phyloP scores from a whole-genome alignment of 345 rosid genomes.

The Gossypium anomalum region DNA sequence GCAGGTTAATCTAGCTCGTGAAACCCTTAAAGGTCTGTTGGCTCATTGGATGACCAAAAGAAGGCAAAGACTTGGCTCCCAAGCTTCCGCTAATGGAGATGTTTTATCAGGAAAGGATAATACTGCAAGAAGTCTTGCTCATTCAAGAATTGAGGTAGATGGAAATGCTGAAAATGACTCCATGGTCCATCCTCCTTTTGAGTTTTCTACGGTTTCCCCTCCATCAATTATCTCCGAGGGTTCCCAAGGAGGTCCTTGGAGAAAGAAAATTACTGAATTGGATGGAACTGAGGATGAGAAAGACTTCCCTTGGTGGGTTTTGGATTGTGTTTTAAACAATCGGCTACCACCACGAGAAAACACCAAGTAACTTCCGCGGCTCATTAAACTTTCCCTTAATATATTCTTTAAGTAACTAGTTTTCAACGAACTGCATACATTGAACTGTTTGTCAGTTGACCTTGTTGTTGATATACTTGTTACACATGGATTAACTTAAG shows the following conservation, averaged over 20 bases:
- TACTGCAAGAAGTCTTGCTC: constrained; percentile 48
- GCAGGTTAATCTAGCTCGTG: constrained; percentile 96
- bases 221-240: constrained; percentile 98
- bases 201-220: constrained; percentile 72
- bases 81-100: constrained; percentile 69
- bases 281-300: constrained; percentile 94
- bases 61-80: constrained; percentile 70
- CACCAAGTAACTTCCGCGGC: constrained; percentile 56
- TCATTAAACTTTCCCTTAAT: constrained; percentile 13
- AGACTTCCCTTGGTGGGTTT: constrained; percentile 94
- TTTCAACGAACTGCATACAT: background rate
- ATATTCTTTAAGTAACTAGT: background rate
- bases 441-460: background rate
- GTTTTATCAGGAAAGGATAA: constrained; percentile 57
- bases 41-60: constrained; percentile 88
- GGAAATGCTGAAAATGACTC: constrained; percentile 70
- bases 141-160: constrained; percentile 68
- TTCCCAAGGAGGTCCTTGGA: constrained; percentile 98
- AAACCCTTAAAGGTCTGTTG: constrained; percentile 91
- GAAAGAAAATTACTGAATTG: constrained; percentile 84
- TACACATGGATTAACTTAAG: background rate
- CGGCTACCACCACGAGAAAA: constrained; percentile 91
- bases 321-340: constrained; percentile 84
- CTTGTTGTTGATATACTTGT: background rate
- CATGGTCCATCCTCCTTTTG: constrained; percentile 81